phyloP scores from a whole-genome alignment of 352 stramenopile genomes.

The Phytophthora hibernalis region DNA sequence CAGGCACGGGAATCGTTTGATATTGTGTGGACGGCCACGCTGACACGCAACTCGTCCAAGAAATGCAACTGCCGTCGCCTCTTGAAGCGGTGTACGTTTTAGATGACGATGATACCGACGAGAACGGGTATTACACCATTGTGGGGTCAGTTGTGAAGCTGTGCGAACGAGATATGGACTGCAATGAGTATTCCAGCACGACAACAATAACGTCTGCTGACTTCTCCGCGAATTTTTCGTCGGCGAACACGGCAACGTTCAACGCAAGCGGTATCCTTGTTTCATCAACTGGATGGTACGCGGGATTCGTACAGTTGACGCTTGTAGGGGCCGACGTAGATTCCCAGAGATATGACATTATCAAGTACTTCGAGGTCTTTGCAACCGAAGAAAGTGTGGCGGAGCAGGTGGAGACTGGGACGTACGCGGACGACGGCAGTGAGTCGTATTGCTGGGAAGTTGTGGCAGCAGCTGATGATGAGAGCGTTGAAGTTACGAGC shows the following conservation, averaged over 20 bases:
- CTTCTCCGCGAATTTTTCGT: conserved; percentile 46
- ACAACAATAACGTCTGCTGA: conserved; percentile 33
- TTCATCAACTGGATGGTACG: conserved; percentile 41
- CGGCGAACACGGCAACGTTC: conserved; percentile 38
- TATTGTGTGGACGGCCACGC: conserved; percentile 48
- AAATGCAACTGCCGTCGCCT: conserved; percentile 55
- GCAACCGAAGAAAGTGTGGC: conserved; percentile 38
- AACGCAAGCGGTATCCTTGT: conserved; percentile 42
- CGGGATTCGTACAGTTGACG: conserved; percentile 54
- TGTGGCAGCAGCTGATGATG: conserved; percentile 33
- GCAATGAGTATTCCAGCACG: conserved; percentile 53
- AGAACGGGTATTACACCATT: conserved; percentile 54
- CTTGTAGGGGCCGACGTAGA: conserved; percentile 37
- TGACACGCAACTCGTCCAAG: conserved; percentile 41
- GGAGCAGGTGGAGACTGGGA: conserved; percentile 28
- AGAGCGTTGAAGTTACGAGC: conserved; percentile 33
- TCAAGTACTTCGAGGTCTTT: conserved; percentile 62
- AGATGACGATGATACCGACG: conserved; percentile 7
- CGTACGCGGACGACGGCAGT: conserved; percentile 35
- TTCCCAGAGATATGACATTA: conserved; percentile 55
- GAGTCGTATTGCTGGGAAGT: conserved; percentile 61
- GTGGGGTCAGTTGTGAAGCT: conserved; percentile 55
- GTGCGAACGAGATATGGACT: conserved; percentile 42
- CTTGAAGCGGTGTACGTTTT: conserved; percentile 38
- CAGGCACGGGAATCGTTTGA: conserved; percentile 25